phyloP scores from a whole-genome alignment of 2,329 filamentous ascomycete species.

The Aspergillus jensenii region DNA sequence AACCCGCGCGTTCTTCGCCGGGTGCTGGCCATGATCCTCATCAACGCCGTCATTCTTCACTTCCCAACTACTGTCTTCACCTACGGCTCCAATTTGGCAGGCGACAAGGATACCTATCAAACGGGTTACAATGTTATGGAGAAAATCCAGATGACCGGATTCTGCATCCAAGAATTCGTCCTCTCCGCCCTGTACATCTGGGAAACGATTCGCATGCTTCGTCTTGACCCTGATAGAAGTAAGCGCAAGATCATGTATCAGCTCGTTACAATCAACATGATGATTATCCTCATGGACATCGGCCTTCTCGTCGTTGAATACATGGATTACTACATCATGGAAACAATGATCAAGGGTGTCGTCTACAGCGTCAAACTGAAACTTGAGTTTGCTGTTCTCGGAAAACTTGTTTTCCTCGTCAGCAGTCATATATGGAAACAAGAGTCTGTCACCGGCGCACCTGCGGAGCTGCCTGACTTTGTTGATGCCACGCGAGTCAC shows the following conservation, averaged over 20 bases:
- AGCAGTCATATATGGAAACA: slow-evolving; percentile 39
- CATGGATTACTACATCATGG: slow-evolving; percentile 46
- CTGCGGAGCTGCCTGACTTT: slow-evolving; percentile 42
- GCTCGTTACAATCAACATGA: slow-evolving; percentile 49
- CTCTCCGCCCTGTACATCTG: slow-evolving; percentile 56
- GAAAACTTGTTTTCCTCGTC: slow-evolving; percentile 45
- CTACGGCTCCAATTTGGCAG: slow-evolving; percentile 43
- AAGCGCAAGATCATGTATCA: slow-evolving; percentile 50
- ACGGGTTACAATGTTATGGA: slow-evolving; percentile 50
- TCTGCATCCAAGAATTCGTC: slow-evolving; percentile 57
- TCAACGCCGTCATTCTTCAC: slow-evolving; percentile 45
- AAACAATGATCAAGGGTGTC: slow-evolving; percentile 48
- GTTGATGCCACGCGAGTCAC: slow-evolving; percentile 46
- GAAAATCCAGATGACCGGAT: slow-evolving; percentile 57
- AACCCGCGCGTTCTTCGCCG: slow-evolving; percentile 40
- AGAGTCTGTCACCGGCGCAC: slow-evolving; percentile 26
- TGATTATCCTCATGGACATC: slow-evolving; percentile 49
- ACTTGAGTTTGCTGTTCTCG: slow-evolving; percentile 51
- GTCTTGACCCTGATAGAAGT: slow-evolving; percentile 42
- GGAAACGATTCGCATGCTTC: slow-evolving; percentile 54
- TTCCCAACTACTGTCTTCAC: slow-evolving; percentile 48
- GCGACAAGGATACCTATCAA: slow-evolving; percentile 23
- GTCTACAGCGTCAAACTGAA: slow-evolving; percentile 52
- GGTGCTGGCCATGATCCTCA: slow-evolving; percentile 49
- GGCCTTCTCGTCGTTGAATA: slow-evolving; percentile 46